Evolutionary conservation across 768 basidiomycete species (phyloP), one percentile per base, ranked within the genome.

Genomic region (Podaxis sp.): DNA sequence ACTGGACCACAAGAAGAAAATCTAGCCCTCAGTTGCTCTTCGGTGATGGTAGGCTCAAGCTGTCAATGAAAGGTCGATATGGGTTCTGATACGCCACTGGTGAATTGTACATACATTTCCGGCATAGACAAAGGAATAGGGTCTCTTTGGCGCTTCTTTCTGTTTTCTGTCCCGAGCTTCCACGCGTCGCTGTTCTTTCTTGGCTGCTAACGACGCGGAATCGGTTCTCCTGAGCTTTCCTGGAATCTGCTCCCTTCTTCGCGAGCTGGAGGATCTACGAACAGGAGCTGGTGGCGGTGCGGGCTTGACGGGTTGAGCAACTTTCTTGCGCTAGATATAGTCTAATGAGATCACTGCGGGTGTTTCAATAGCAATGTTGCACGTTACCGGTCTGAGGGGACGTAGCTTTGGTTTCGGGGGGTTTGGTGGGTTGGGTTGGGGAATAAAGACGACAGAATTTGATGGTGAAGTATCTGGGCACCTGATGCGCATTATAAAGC

Each of bases 91-190:
- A 50, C 57, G 7, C 25, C 5, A 4, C 12, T 17, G 36, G 17
- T 40, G 38, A 19, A 38, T 55, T 24, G 11, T 13, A 75, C 85
- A 64, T 66, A 89, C 89, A 68, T 89, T 89, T 43, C 89, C 88
- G 19, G 88, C 83, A 66, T 77, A 89, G 24, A 85, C 77, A 62
- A 76, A 36, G 70, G 71, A 69, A 70, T 22, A 61, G 57, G 49
- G 49, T 43, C 63, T 58, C 52, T 46, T 66, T 55, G 51, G 40
- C 58, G 17, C 55, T 61, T 65, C 54, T 59, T 72, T 66, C 68
- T 68, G 57, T 69, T 66, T 74, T 24, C 71, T 71, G 57, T 68
- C 68, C 50, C 68, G 56, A 2, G 25, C 55, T 7, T 56, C 49
- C 25, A 11, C n/a, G 52, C 58, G 47, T 17, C 25, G 33, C n/a